These are phyloP conservation scores for Flaveria brownii DNA, from an alignment of 129 eudicot genomes.

Conservation along the genomic window DNA sequence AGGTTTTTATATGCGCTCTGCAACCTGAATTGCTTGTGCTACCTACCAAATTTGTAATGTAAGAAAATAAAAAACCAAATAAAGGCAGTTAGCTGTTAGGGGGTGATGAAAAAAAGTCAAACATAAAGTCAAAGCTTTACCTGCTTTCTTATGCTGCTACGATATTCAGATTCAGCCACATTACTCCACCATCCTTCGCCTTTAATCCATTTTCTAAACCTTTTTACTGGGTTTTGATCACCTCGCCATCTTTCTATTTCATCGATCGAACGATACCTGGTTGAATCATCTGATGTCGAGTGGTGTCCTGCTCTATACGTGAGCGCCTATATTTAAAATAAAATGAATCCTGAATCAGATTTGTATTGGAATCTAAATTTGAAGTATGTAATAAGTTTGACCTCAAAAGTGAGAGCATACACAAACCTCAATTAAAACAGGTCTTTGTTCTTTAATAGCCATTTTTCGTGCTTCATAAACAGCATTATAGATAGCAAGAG, in stretches of 20 bases:
- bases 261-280: conserved; percentile 60
- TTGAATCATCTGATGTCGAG: conserved; percentile 86
- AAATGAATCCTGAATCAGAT: background rate
- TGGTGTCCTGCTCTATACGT: conserved; percentile 94
- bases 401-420: background rate
- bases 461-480: conserved; percentile 62
- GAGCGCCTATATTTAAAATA: conserved; percentile 50
- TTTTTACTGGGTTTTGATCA: conserved; percentile 61
- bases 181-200: conserved; percentile 72
- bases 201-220: conserved; percentile 73
- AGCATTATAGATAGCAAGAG: conserved; percentile 69
- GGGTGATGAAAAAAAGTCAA: conserved; percentile 6
- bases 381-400: background rate
- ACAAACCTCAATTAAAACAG: conserved; percentile 84
- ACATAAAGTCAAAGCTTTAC: conserved; percentile 41
- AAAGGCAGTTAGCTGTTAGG: background rate
- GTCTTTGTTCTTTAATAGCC: conserved; percentile 57
- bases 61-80: background rate
- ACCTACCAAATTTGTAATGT: conserved; percentile 36
- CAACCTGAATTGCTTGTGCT: conserved; percentile 69
- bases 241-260: conserved; percentile 80
- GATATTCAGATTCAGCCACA: conserved; percentile 55
- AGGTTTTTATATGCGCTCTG: conserved; percentile 64
- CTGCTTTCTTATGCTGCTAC: conserved; percentile 59
- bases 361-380: background rate